These are phyloP conservation scores for Colletotrichum filicis DNA, from an alignment of 2,329 filamentous ascomycete species.

Conservation along the genomic window DNA sequence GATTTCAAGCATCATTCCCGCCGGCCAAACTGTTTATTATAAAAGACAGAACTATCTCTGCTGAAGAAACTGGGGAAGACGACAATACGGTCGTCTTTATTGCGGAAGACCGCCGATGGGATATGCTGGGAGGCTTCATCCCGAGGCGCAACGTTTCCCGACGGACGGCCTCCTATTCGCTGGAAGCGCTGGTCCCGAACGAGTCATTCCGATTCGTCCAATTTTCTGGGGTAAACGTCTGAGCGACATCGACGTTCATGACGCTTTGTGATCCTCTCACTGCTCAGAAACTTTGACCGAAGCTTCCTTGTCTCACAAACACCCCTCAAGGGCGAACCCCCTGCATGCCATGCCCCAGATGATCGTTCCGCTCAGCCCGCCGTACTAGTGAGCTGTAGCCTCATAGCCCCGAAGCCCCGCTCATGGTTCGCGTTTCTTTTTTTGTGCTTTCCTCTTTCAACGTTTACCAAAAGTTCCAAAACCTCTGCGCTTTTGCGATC, in stretches of 20 bases:
- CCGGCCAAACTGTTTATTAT: not conserved
- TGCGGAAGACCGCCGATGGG: not conserved
- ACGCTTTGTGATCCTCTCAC: not conserved
- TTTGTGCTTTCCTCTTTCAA: not conserved
- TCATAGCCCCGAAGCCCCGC: constrained; percentile 4
- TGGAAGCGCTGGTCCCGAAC: not conserved
- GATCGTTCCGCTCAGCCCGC: not conserved
- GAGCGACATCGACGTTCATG: not conserved
- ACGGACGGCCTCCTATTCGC: not conserved
- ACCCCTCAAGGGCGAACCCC: not conserved
- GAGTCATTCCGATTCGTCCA: not conserved
- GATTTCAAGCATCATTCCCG: not conserved
- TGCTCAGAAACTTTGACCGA: not conserved
- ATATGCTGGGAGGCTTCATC: not conserved
- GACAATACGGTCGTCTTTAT: not conserved
- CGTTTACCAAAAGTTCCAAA: not conserved
- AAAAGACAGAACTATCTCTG: not conserved
- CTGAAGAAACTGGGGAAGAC: not conserved
- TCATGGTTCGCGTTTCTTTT: not conserved
- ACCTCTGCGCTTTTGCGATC: not conserved
- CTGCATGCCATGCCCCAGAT: not conserved
- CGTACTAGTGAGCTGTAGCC: not conserved
- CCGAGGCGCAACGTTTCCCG: not conserved
- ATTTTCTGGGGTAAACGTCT: not conserved
- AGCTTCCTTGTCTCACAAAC: constrained; percentile 4